These are phyloP conservation scores for Fraxinus anomala DNA, from an alignment of 257 asterid genomes.

Conservation along the genomic window DNA sequence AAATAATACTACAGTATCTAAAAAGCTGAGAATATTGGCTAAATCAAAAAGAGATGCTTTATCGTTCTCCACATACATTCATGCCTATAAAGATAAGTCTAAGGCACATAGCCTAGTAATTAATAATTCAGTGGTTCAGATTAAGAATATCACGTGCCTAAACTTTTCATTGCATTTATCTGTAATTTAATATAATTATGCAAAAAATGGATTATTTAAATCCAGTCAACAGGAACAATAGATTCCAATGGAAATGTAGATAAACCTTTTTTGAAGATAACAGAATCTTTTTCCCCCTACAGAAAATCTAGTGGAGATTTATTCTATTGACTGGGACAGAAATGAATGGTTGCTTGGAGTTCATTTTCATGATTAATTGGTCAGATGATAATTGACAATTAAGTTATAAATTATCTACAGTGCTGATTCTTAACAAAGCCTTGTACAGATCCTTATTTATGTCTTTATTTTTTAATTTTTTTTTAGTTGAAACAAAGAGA, in stretches of 20 bases:
- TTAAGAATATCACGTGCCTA: background rate
- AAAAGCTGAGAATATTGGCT: background rate
- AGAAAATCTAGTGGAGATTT: background rate
- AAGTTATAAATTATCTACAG: background rate
- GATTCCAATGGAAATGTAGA: background rate
- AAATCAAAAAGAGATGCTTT: background rate
- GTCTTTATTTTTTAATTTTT: too few species aligned
- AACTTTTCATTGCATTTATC: background rate
- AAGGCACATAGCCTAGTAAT: background rate
- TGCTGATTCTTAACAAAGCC: constrained; percentile 12
- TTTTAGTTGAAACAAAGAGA: background rate
- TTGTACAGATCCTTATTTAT: constrained; percentile 13
- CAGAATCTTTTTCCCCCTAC: background rate
- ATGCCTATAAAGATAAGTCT: background rate
- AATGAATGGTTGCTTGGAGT: background rate
- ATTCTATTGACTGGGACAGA: background rate
- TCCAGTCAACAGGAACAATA: background rate
- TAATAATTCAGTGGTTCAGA: background rate
- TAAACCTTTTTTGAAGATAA: background rate
- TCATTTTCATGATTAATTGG: background rate
- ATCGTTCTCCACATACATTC: background rate
- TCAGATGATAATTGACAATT: background rate
- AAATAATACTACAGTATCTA: background rate
- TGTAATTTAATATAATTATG: background rate
- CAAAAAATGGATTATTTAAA: background rate